Evolutionary conservation across 2,329 filamentous ascomycete species (phyloP).

Genomic region (Botrytis paeoniae): DNA sequence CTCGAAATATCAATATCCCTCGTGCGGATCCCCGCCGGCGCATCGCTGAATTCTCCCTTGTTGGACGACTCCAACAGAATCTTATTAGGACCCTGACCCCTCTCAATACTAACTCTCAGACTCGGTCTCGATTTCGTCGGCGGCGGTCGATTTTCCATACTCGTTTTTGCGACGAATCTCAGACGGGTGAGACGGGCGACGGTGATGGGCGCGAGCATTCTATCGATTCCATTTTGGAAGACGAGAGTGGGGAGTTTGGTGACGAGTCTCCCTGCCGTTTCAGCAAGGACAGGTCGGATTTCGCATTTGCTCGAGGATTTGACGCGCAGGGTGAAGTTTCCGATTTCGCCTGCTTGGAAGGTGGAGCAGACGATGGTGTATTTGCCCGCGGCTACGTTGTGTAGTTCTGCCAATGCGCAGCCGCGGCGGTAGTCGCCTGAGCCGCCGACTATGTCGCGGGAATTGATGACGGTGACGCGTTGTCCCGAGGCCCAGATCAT

Average conservation of each 20-base stretch:
- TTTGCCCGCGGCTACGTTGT: slow-evolving; percentile 60
- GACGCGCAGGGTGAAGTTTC: slow-evolving; percentile 72
- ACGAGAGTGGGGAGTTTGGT: slow-evolving; percentile 53
- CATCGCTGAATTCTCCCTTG: slow-evolving; percentile 74
- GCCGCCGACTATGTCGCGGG: slow-evolving; percentile 74
- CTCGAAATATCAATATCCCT: slow-evolving; percentile 73
- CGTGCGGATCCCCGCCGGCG: slow-evolving; percentile 62
- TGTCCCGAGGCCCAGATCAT: slow-evolving; percentile 74
- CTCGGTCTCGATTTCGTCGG: slow-evolving; percentile 41
- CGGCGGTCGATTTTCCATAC: slow-evolving; percentile 28
- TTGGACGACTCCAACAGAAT: slow-evolving; percentile 61
- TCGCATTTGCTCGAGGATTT: slow-evolving; percentile 57
- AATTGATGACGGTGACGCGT: slow-evolving; percentile 65
- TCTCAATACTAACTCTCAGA: slow-evolving; percentile 70
- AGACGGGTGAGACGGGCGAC: slow-evolving; percentile 30
- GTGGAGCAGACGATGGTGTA: slow-evolving; percentile 92
- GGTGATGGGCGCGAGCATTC: slow-evolving; percentile 42
- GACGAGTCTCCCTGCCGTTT: slow-evolving; percentile 71
- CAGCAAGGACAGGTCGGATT: slow-evolving; percentile 62
- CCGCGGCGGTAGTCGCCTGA: slow-evolving; percentile 87
- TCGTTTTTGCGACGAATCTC: slow-evolving; percentile 28
- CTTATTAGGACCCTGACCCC: slow-evolving; percentile 68
- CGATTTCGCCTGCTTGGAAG: slow-evolving; percentile 76
- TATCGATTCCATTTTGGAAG: slow-evolving; percentile 50
- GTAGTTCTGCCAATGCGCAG: slow-evolving; percentile 66